Evolutionary conservation across 2,329 filamentous ascomycete species (phyloP), one percentile per base, ranked within the genome.

Genomic region (Rhexocercosporidium sp.): DNA sequence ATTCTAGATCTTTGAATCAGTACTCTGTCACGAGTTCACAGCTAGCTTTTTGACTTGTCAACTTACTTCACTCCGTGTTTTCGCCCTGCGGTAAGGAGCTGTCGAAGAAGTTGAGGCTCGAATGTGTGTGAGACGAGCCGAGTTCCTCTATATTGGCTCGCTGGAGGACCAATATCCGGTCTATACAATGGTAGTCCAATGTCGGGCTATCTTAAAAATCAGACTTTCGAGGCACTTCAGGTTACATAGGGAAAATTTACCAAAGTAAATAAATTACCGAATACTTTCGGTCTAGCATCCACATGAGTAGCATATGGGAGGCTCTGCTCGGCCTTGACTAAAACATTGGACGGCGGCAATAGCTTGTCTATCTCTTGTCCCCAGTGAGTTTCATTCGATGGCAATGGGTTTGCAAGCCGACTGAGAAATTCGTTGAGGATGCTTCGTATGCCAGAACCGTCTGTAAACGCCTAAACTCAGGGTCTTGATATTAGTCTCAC

Each of bases 341-440:
- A 14, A 6, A 63, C 41, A 16, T 27, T 37, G 1, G 49, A 59
- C 5, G 62, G 41, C 14, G 63, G 66, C 14, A 65, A 37, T 14
- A 68, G 44, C 39, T 62, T 54, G 16, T 34, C 20, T 7, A 64
- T 39, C 25, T 68, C 66, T 25, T 60, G 9, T 5, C 66, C 66
- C 66, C 63, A 68, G 22, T 22, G 8, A 2, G 64, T 14, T 29
- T 59, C 61, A 16, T 61, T 29, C n/a, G 12, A 22, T 14, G 39
- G 20, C 25, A 67, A 41, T 6, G 65, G 61, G 3, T 27, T 29
- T 3, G 65, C 65, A 1, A 67, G 16, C 4, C 65, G 61, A 2
- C 37, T 37, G 1, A 67, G 27, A 9, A 61, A 67, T 41, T 67
- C 65, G 31, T 67, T 64, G 16, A 67, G 39, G 14, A 67, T 64